Evolutionary conservation across 2,329 filamentous ascomycete genomes (phyloP).

Genomic region (Alternaria arborescens): DNA sequence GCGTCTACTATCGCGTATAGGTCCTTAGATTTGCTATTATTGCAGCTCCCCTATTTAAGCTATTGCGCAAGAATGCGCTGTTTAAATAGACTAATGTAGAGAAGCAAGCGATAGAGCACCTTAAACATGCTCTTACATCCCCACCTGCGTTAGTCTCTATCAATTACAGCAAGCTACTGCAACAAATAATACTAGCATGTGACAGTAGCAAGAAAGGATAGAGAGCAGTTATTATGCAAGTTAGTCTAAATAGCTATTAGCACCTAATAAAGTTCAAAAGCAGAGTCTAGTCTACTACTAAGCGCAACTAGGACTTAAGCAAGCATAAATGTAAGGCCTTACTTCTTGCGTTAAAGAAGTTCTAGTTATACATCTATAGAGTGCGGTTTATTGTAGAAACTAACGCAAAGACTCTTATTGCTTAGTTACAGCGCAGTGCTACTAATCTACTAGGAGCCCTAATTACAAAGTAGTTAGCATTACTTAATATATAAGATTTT

Average conservation of each 20-base stretch:
- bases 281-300: background rate
- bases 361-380: background rate
- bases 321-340: background rate
- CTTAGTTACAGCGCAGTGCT: background rate
- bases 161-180: too few species aligned
- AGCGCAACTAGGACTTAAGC: background rate
- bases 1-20: too few species aligned
- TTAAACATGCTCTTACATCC: too few species aligned
- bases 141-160: too few species aligned
- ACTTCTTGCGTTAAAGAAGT: background rate
- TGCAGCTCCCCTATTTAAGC: too few species aligned
- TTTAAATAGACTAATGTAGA: too few species aligned
- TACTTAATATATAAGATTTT: background rate
- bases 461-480: background rate
- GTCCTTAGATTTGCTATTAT: too few species aligned
- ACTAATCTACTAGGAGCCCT: background rate
- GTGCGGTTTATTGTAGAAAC: background rate
- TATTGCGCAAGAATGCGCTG: too few species aligned
- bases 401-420: background rate
- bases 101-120: too few species aligned
- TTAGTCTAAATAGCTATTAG: background rate
- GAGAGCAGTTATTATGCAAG: too few species aligned
- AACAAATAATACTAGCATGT: too few species aligned
- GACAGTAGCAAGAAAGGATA: too few species aligned
- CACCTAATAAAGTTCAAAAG: background rate